A percentile compares a stretch with the other conserved stretches of the same genome.
These are phyloP conservation scores for Yarrowia hollandica DNA, from an alignment of 805 yeast species.

Conservation along the genomic window DNA sequence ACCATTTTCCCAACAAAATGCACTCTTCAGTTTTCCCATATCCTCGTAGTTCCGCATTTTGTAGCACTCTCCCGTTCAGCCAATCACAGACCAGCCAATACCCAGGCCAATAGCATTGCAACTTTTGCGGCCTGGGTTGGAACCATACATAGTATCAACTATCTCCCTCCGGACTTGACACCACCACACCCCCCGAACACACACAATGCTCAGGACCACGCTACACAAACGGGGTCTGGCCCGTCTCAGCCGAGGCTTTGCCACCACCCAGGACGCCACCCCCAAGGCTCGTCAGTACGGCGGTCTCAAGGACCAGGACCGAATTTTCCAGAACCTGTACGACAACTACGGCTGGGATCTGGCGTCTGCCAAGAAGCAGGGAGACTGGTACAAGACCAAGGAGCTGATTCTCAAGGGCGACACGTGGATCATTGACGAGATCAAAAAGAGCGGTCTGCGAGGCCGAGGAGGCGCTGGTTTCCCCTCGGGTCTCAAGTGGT, in stretches of 20 bases:
- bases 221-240: conserved; percentile 25
- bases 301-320: conserved; percentile 76
- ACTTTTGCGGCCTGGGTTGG: too few relatives aligned
- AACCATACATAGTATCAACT: too few relatives aligned
- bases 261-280: conserved; percentile 30
- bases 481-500: conserved; percentile 90
- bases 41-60: too few relatives aligned
- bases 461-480: conserved; percentile 96
- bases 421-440: conserved; percentile 85
- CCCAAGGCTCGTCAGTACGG: conserved; percentile 53
- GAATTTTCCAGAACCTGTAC: conserved; percentile 83
- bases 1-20: not conserved
- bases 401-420: conserved; percentile 82
- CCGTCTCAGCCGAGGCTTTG: conserved; percentile 26
- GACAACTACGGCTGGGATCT: conserved; percentile 73
- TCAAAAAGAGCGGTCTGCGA: conserved; percentile 79
- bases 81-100: conserved; percentile 11
- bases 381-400: conserved; percentile 91
- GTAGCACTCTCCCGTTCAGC: not conserved
- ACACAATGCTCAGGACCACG: conserved; percentile 27
- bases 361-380: conserved; percentile 72
- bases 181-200: not conserved
- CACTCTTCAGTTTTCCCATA: too few relatives aligned
- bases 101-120: conserved; percentile 27
- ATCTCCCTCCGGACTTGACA: not conserved